These are phyloP conservation scores for Solanum rostratum DNA, from an alignment of 257 asterid species.

Conservation along the genomic window DNA sequence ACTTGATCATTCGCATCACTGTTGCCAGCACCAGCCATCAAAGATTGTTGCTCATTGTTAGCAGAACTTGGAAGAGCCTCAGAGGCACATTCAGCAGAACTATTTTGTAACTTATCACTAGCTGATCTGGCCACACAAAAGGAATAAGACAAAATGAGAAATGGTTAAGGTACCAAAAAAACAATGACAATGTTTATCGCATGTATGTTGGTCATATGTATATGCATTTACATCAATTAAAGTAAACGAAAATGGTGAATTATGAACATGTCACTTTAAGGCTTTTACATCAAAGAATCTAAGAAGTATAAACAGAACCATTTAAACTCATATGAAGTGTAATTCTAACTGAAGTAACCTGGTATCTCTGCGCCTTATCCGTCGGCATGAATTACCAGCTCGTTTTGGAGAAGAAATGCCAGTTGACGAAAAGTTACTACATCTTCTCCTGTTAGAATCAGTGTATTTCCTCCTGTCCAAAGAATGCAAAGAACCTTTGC, in stretches of 20 bases:
- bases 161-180: background rate
- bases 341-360: conserved; percentile 31
- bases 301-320: background rate
- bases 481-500: conserved; percentile 40
- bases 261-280: background rate
- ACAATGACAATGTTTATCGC: background rate
- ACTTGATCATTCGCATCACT: conserved; percentile 18
- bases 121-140: conserved; percentile 35
- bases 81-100: conserved; percentile 3
- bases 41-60: conserved; percentile 18
- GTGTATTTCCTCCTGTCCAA: conserved; percentile 43
- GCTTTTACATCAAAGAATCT: background rate
- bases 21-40: conserved; percentile 18
- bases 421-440: conserved; percentile 38
- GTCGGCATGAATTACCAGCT: conserved; percentile 79
- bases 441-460: conserved; percentile 49
- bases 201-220: background rate
- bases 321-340: background rate
- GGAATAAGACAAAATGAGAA: background rate
- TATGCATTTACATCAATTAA: background rate
- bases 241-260: background rate
- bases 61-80: conserved; percentile 32
- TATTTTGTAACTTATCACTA: background rate
- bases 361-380: conserved; percentile 58
- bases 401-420: conserved; percentile 41